Base-by-base conservation (phyloP, 2,329 filamentous ascomycete species). In the Penicillium rolfsii region DNA sequence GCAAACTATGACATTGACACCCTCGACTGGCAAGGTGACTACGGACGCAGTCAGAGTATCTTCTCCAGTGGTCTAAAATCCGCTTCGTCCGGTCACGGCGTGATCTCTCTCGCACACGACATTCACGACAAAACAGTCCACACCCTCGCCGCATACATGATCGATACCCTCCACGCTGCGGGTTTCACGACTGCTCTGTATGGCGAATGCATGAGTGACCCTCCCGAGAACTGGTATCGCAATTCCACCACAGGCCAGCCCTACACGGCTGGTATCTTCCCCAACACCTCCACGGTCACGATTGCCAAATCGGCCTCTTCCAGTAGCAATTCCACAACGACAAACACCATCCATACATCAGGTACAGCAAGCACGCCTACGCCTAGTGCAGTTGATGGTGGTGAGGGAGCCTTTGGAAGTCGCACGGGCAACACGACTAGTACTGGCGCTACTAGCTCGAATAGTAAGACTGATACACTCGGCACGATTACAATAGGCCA, bases 1-100 rank as follows among this genome's bases (percentile, higher is more conserved):
- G 45, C 45, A 48, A 48, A 48, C 26, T 48, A 48, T 14, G 45
- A 48, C 14, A 48, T 48, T 26, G 45, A 48, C 4, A 48, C 45
- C 1, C 24, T 48, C 12, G 45, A 48, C 45, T 48, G 45, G 45
- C 45, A 48, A 48, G 45, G 45, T n/a, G 24, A 48, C 24, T 48
- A 48, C 26, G 14, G 24, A 16, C 45, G 7, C 4, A 48, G 45
- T 28, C 45, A 30, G 14, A 11, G 14, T n/a, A 48, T 48, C 24
- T 48, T 48, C 14, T 48, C 45, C 14, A 48, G 26, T 7, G 28
- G 14, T 16, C 24, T 48, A 14, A 48, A 30, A 30, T 30, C 45
- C 24, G 7, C 12, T 14, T 14, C 45, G 3, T 3, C 24, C 1
- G 14, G 19, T 3, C 45, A 24, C 45, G 26, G 45, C 3, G 28